Conservation (phyloP, 306 rosid species). For the Arachis stenosperma region DNA sequence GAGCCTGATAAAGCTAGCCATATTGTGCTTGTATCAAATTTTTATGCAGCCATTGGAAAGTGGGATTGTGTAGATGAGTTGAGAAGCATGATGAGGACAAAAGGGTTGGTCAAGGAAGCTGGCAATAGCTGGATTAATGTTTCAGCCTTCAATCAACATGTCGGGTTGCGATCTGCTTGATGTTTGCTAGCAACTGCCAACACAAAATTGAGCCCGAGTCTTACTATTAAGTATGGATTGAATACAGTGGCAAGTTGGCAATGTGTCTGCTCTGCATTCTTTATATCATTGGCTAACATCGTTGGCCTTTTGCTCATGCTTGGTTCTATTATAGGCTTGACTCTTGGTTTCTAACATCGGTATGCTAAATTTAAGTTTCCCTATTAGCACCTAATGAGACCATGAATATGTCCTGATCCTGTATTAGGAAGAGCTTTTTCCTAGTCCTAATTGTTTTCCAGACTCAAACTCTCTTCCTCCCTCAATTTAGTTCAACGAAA, state of each 20-base stretch:
- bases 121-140: slow-evolving; percentile 61
- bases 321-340: neutral
- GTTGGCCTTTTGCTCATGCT: neutral
- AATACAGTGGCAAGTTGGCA: neutral
- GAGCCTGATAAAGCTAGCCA: slow-evolving; percentile 59
- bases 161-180: slow-evolving; percentile 31
- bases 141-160: slow-evolving; percentile 32
- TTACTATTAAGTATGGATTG: neutral
- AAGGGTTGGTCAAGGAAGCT: slow-evolving; percentile 64
- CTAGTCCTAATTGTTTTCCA: neutral
- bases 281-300: neutral
- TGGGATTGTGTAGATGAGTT: slow-evolving; percentile 64
- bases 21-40: slow-evolving; percentile 58
- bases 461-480: neutral
- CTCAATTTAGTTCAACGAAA: neutral
- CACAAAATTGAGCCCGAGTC: neutral
- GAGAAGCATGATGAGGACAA: slow-evolving; percentile 53
- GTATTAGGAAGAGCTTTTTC: neutral
- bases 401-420: neutral
- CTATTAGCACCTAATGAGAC: neutral
- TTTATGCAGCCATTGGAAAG: slow-evolving; percentile 64
- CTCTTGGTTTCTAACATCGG: neutral
- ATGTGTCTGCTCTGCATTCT: neutral
- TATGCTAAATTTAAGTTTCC: neutral
- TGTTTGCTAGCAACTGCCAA: slow-evolving; percentile 10